Evolutionary conservation across 176 grass and related monocot species (phyloP).

Genomic region (Pharus latifolius): DNA sequence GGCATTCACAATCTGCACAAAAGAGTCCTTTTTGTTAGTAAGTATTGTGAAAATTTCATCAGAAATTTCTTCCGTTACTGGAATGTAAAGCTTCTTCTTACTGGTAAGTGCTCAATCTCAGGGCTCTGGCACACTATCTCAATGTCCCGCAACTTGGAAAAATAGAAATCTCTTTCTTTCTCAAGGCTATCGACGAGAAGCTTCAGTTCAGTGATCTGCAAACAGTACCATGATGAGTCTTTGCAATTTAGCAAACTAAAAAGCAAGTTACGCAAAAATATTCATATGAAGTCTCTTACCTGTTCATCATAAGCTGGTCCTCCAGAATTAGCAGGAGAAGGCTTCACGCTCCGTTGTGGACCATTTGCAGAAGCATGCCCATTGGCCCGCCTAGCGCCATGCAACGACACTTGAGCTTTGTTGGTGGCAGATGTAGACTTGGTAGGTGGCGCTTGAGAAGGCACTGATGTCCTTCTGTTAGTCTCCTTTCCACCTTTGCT

Average conservation of each 20-base stretch:
- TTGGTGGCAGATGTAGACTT: conserved; percentile 39
- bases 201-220: conserved; percentile 90
- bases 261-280: neutral
- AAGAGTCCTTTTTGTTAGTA: neutral
- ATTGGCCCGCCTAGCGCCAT: conserved; percentile 33
- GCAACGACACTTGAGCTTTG: conserved; percentile 39
- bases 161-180: conserved; percentile 98
- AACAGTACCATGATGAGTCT: neutral
- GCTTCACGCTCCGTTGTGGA: conserved; percentile 33
- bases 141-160: conserved; percentile 83
- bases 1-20: conserved; percentile 43
- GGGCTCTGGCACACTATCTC: conserved; percentile 80
- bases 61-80: neutral
- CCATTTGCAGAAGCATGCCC: conserved; percentile 27
- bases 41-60: too few species aligned
- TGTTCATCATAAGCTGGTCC: conserved; percentile 64
- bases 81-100: conserved; percentile 16
- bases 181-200: conserved; percentile 83
- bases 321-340: conserved; percentile 26
- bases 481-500: conserved; percentile 89
- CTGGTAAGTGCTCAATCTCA: conserved; percentile 54
- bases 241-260: neutral
- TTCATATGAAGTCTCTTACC: conserved; percentile 13
- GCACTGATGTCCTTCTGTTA: conserved; percentile 62
- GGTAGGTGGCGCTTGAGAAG: conserved; percentile 31